Conservation (phyloP, 148 eudicot genomes). For the Camellia lanceoleosa region DNA sequence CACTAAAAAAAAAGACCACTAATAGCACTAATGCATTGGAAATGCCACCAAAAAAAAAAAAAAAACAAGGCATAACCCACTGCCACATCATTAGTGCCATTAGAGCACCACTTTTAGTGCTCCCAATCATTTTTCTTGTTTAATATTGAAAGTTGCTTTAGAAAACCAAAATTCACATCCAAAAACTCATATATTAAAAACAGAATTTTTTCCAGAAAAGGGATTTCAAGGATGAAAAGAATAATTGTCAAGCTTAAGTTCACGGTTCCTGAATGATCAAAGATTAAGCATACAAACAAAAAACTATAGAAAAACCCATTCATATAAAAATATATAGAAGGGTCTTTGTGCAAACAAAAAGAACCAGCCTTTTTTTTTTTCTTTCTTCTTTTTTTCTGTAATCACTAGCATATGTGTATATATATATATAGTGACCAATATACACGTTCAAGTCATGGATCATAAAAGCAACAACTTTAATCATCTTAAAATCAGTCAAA, state of each 20-base stretch:
- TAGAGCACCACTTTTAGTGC: too few relatives aligned
- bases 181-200: background rate
- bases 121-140: too few relatives aligned
- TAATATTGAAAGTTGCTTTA: background rate
- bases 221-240: background rate
- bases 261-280: background rate
- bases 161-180: background rate
- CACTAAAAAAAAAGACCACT: too few relatives aligned
- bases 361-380: too few relatives aligned
- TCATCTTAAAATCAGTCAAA: background rate
- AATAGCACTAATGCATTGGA: too few relatives aligned
- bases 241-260: background rate
- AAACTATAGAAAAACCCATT: background rate
- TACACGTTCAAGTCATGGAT: background rate
- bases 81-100: too few relatives aligned
- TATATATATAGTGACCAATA: background rate
- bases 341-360: background rate
- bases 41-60: too few relatives aligned
- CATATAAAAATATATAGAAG: background rate
- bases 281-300: background rate
- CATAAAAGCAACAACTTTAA: background rate
- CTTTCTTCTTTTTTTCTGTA: too few relatives aligned
- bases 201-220: background rate
- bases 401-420: too few relatives aligned
- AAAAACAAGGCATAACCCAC: too few relatives aligned